phyloP scores from a whole-genome alignment of 1,139 yeast genomes.

The Yamadazyma aaseri region DNA sequence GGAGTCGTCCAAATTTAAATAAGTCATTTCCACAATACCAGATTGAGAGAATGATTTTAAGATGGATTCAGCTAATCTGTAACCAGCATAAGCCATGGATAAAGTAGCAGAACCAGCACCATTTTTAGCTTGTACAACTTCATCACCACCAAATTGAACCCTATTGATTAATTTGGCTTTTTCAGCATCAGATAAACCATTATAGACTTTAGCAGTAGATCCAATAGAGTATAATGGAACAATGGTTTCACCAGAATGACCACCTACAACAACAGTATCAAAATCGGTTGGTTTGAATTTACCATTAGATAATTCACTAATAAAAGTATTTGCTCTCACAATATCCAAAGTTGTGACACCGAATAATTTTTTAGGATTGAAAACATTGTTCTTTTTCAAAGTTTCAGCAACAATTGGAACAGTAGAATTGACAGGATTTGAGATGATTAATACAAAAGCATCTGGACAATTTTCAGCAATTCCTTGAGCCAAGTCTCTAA shows the following conservation, averaged over 20 bases:
- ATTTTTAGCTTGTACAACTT: conserved; percentile 96
- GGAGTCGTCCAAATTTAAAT: conserved; percentile 45
- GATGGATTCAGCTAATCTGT: conserved; percentile 86
- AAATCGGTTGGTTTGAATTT: conserved; percentile 67
- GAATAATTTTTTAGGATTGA: conserved; percentile 87
- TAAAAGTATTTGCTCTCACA: conserved; percentile 90
- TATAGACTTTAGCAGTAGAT: conserved; percentile 45
- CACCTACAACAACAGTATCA: conserved; percentile 86
- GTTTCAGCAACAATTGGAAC: conserved; percentile 98
- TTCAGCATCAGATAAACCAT: conserved; percentile 48
- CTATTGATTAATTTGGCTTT: conserved; percentile 80
- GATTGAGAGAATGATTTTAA: conserved; percentile 75
- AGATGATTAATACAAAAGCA: conserved; percentile 83
- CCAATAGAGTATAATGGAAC: conserved; percentile 82
- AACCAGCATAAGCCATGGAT: conserved; percentile 99
- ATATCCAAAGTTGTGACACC: conserved; percentile 98
- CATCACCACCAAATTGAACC: conserved; percentile 98
- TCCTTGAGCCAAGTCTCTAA: conserved; percentile 87
- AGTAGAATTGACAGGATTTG: conserved; percentile 98
- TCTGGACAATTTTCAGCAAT: conserved; percentile 85
- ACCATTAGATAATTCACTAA: conserved; percentile 59
- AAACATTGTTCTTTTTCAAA: conserved; percentile 79
- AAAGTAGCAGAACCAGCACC: conserved; percentile 99
- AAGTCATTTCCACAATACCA: conserved; percentile 76
- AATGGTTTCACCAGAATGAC: conserved; percentile 98